A percentile compares a stretch with the other conserved stretches of the same genome.
Conservation (phyloP, 2,329 filamentous ascomycete species). For the Coniochaeta sp. region DNA sequence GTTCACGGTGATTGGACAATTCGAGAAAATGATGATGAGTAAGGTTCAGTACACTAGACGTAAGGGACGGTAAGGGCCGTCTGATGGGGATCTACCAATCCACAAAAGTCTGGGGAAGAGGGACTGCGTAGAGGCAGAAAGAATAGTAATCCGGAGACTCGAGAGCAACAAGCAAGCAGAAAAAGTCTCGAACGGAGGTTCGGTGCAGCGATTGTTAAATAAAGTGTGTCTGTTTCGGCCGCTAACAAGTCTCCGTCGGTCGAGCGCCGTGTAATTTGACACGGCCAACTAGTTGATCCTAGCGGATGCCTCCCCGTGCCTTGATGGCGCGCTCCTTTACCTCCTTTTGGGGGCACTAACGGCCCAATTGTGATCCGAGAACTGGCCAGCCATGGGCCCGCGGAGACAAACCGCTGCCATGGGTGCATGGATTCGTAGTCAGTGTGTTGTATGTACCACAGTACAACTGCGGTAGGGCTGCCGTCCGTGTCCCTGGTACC, state of each 20-base stretch:
- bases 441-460: too few relatives aligned
- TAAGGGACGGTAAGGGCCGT: background rate
- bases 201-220: background rate
- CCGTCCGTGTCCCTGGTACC: background rate
- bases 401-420: background rate
- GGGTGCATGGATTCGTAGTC: background rate
- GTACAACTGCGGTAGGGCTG: too few relatives aligned
- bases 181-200: background rate
- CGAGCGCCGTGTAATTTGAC: background rate
- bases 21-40: background rate
- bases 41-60: background rate
- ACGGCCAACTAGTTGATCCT: background rate
- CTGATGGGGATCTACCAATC: background rate
- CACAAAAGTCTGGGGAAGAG: background rate
- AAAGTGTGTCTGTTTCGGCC: background rate
- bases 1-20: background rate
- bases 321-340: background rate
- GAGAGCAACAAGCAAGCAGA: background rate
- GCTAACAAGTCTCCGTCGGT: background rate
- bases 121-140: background rate
- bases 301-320: background rate
- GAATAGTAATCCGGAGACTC: background rate
- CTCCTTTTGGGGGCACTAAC: background rate
- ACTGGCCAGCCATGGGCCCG: background rate
- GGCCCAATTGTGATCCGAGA: constrained; percentile 1